These are phyloP conservation scores for Lyophyllum atratum DNA, from an alignment of 768 basidiomycete genomes.

Conservation along the genomic window DNA sequence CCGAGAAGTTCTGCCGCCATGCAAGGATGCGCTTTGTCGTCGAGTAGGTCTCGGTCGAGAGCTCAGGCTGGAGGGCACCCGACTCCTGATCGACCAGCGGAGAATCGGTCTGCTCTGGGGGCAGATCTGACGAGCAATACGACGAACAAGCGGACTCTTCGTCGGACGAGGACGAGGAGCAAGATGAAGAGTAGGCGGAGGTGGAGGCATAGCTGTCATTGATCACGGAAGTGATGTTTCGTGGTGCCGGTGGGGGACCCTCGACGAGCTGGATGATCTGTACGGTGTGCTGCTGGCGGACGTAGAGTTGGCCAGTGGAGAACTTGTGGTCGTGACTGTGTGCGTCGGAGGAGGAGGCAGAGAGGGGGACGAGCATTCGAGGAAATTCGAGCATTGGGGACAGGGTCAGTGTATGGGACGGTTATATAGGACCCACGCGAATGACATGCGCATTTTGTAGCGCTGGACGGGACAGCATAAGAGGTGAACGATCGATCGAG, in stretches of 20 bases:
- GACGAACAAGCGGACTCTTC: conserved; percentile 54
- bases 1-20: conserved; percentile 65
- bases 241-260: conserved; percentile 58
- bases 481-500: conserved; percentile 21
- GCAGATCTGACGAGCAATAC: conserved; percentile 70
- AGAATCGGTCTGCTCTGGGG: conserved; percentile 36
- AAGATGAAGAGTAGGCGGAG: conserved; percentile 39
- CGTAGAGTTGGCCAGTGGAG: conserved; percentile 42
- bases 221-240: conserved; percentile 40
- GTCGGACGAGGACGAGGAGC: conserved; percentile 37
- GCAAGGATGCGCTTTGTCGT: conserved; percentile 68
- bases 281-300: conserved; percentile 50
- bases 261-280: conserved; percentile 80
- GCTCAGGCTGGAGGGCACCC: conserved; percentile 23
- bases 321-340: conserved; percentile 36
- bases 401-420: conserved; percentile 18
- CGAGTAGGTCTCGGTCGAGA: conserved; percentile 47
- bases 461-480: conserved; percentile 22
- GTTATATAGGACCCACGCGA: conserved; percentile 22
- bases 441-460: conserved; percentile 28
- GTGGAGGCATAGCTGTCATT: conserved; percentile 34
- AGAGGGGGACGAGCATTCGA: conserved; percentile 20
- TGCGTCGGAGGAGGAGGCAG: conserved; percentile 19
- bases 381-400: conserved; percentile 28
- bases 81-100: conserved; percentile 10